Base-by-base conservation (phyloP, 352 stramenopile genomes). In the Bremia lactucae region DNA sequence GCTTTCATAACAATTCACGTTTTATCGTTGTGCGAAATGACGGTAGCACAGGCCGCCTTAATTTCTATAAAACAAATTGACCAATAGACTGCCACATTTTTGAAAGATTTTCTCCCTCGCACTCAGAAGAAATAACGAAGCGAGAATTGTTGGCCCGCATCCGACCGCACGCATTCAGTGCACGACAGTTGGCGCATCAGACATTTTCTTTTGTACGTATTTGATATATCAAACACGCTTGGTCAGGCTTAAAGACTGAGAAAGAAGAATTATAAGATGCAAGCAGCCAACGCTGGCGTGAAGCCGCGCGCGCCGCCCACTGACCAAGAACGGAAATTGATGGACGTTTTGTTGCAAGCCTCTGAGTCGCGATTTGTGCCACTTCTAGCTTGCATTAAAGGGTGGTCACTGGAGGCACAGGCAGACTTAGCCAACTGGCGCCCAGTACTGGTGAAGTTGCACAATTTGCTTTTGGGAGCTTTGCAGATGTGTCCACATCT, bases 391-490 rank as follows among this genome's bases (percentile, higher is more conserved):
- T 87, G 71, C 13, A 55, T 90, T 11, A 68, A 69, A 9, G 71
- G 72, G 6, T 93, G 81, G 81, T 70, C 76, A 15, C 79, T 87
- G 51, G 81, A 93, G 56, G 71, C 63, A 13, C 81, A 88, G 39
- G 81, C 76, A 16, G 80, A 87, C 40, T 40, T 90, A 21, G 61
- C 61, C 15, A 86, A 85, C 46, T 93, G 80, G 74, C 48, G 34
- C 3, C 24, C 28, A 0, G 71, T 91, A 40, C 59, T 93, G n/a
- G 46, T 66, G 21, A 68, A 73, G 18, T 38, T 87, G 15, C 61
- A 82, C 36, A 44, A 39, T 16, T 41, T 82, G 37, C 71, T 89
- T 11, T 38, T 64, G 26, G 44, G 33, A 1, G 68, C 68, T 23
- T 20, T 79, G 11, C 55, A 58, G 39, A 37, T 66, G 24, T 70